Base-by-base conservation (phyloP, 1,284 basidiomycete genomes). In the Leucoagaricus sp. region DNA sequence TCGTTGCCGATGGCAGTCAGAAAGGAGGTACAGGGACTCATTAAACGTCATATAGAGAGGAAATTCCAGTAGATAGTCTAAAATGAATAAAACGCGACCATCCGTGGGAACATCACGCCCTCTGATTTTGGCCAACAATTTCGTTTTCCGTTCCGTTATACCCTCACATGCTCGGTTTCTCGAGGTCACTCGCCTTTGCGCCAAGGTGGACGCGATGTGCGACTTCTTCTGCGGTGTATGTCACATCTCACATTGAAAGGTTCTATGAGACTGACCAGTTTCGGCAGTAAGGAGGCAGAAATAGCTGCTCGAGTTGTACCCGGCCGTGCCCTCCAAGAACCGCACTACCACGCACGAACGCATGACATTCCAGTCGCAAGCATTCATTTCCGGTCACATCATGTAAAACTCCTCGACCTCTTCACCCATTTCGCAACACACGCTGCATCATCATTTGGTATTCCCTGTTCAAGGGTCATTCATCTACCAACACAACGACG, bases 351-450 rank as follows among this genome's bases (percentile, higher is more conserved):
- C 61, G 80, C 84, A 1, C 79, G 75, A 23, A 87, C 86, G 3
- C 85, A 94, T 73, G 75, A 77, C 55, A 79, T 94, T 55, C 94
- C 94, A 55, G 92, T 89, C 62, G 95, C 93, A 3, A 82, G 83
- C 45, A 79, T 98, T 55, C 92, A 94, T 65, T 84, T 98, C 66
- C 89, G 91, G 58, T 86, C 93, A 1, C 85, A 96, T 76, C 77
- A 86, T 65, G 76, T 83, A 13, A 70, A 77, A 36, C 78, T 84
- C 19, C 84, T 99, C 50, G 84, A 88, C 64, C 83, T 96, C 61
- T 94, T 91, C 72, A 81, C 88, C 1, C 89, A 93, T 69, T 96
- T 99, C 70, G 89, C 89, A 0, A 73, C 85, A 1, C 93, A 95
- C 65, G 87, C 93, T 0, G 96, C 96, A 0, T 80, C 86, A 19